Percentiles rank a stretch among this genome's conserved stretches.
These are phyloP conservation scores for Mycena floridula DNA, from an alignment of 768 basidiomycete species.

Conservation along the genomic window DNA sequence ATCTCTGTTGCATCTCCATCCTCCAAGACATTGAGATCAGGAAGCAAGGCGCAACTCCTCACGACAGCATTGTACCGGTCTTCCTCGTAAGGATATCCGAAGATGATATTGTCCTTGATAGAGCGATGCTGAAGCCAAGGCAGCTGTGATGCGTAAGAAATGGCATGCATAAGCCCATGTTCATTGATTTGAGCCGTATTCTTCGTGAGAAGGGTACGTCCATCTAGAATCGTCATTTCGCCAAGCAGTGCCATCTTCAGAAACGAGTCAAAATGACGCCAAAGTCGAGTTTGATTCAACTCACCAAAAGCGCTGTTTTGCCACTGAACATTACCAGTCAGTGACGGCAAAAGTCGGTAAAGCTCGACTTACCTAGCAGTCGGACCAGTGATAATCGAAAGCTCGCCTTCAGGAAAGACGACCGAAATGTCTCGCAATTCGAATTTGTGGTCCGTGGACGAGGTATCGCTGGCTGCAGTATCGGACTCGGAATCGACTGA, in stretches of 20 bases:
- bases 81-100: slow-evolving; percentile 67
- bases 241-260: slow-evolving; percentile 71
- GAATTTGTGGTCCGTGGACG: slow-evolving; percentile 43
- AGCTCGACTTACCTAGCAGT: slow-evolving; percentile 45
- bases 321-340: too few relatives aligned
- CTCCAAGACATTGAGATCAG: slow-evolving; percentile 80
- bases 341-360: too few relatives aligned
- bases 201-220: slow-evolving; percentile 62
- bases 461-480: background rate
- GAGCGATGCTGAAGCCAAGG: slow-evolving; percentile 69
- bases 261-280: background rate
- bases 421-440: slow-evolving; percentile 63
- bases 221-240: slow-evolving; percentile 54
- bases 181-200: slow-evolving; percentile 51
- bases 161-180: slow-evolving; percentile 51
- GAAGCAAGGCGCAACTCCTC: slow-evolving; percentile 76
- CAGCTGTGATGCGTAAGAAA: slow-evolving; percentile 70
- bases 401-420: slow-evolving; percentile 63
- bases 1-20: slow-evolving; percentile 86
- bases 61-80: slow-evolving; percentile 70
- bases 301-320: slow-evolving; percentile 71
- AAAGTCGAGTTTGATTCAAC: slow-evolving; percentile 12
- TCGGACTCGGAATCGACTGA: background rate
- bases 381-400: slow-evolving; percentile 74
- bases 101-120: slow-evolving; percentile 77